Evolutionary conservation across 371 early-diverging fungal genomes (phyloP), one percentile per base, ranked within the genome.

Genomic region (Rhizomucor miehei): DNA sequence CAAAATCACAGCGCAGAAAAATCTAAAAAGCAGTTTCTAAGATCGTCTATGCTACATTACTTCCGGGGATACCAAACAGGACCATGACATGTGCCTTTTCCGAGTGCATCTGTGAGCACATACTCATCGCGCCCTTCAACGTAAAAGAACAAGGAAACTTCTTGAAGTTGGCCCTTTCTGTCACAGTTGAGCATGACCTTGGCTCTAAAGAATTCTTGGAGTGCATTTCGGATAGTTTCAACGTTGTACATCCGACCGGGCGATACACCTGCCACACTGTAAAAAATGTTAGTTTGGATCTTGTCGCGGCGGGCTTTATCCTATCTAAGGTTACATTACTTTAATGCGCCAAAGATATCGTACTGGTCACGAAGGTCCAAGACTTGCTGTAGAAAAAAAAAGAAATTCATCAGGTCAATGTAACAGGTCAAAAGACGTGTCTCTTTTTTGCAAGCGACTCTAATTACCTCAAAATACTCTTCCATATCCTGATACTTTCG

Each of bases 261-360:
- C 24, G 62, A 48, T 0, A 77, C 69, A 11, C 76, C 75, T 14
- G 60, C 71, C 23, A 67, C 53, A 46, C 76, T 75, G 54, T n/a
- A n/a, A 16, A 17, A 25, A 19, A 44, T 21, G 13, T 29, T 16
- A 51, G 3, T 17, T 6, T n/a, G n/a, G n/a, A n/a, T n/a, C n/a
- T n/a, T n/a, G n/a, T n/a, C n/a, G n/a, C n/a, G n/a, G n/a, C n/a
- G n/a, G n/a, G n/a, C n/a, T n/a, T n/a, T n/a, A n/a, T n/a, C n/a
- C n/a, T n/a, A n/a, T 19, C 24, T 25, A 12, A n/a, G 1, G 10
- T 25, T 20, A 16, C 6, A 44, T 57, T 61, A 69, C 73, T 69
- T 75, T 34, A 76, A 62, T 14, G 70, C 73, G 52, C 69, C 69
- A 52, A 60, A 77, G n/a, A 74, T 47, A 65, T 80, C 68, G 43